These are phyloP conservation scores for Prunus persica DNA, from an alignment of 306 rosid genomes.

Conservation along the genomic window Prunus_persica_NCBIv2 NC_034014.1:6162001-6162500, in stretches of 20 bases:
- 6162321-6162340: background rate
- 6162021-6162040: constrained; percentile 26
- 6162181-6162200: constrained; percentile 13
- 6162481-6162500: background rate
- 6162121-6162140: constrained; percentile 17
- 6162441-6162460: background rate
- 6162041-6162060: constrained; percentile 36
- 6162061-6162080: constrained; percentile 32
- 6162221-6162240: background rate
- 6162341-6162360: background rate
- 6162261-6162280: background rate
- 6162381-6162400: background rate
- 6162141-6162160: constrained; percentile 38
- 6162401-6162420: background rate
- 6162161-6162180: constrained; percentile 38
- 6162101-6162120: constrained; percentile 23
- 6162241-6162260: background rate
- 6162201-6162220: background rate
- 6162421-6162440: background rate
- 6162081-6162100: constrained; percentile 43
- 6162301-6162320: no score
- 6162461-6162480: background rate
- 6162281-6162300: background rate
- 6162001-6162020: constrained; percentile 2
- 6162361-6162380: background rate